phyloP scores from a whole-genome alignment of 106 monocot genomes.

The Acanthochlamys bracteata region DNA sequence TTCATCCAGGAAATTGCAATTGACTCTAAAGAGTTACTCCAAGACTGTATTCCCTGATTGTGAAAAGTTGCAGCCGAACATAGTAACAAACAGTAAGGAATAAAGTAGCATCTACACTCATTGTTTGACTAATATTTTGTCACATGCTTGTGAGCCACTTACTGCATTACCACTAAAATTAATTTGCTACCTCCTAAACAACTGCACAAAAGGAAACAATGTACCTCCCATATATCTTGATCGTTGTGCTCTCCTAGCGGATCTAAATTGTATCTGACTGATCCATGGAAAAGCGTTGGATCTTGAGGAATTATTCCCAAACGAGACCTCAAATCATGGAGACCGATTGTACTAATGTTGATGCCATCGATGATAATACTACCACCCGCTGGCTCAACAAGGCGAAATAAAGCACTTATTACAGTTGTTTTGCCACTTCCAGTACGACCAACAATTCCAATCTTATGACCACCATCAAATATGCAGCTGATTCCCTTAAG shows the following conservation, averaged over 20 bases:
- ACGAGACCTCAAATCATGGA: slow-evolving; percentile 78
- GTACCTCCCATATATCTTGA: slow-evolving; percentile 90
- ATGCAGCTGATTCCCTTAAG: slow-evolving; percentile 69
- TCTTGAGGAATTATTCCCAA: slow-evolving; percentile 95
- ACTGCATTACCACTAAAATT: too few relatives aligned
- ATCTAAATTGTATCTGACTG: slow-evolving; percentile 85
- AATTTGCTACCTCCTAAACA: too few relatives aligned
- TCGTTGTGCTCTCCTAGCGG: slow-evolving; percentile 62
- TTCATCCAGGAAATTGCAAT: too few relatives aligned
- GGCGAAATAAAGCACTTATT: slow-evolving; percentile 66
- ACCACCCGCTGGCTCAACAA: slow-evolving; percentile 71
- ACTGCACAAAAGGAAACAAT: too few relatives aligned
- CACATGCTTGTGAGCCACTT: too few relatives aligned
- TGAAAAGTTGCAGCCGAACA: too few relatives aligned
- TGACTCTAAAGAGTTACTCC: too few relatives aligned
- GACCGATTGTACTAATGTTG: slow-evolving; percentile 68
- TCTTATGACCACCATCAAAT: slow-evolving; percentile 72
- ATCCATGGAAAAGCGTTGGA: slow-evolving; percentile 84
- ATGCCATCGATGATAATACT: slow-evolving; percentile 58
- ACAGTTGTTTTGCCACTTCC: slow-evolving; percentile 93
- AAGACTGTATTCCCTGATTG: too few relatives aligned
- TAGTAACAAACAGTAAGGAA: too few relatives aligned
- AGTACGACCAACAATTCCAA: slow-evolving; percentile 87
- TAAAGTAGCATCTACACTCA: too few relatives aligned
- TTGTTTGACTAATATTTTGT: too few relatives aligned